phyloP scores from a whole-genome alignment of 1,284 basidiomycete genomes.

The Puccinia coronata region DNA sequence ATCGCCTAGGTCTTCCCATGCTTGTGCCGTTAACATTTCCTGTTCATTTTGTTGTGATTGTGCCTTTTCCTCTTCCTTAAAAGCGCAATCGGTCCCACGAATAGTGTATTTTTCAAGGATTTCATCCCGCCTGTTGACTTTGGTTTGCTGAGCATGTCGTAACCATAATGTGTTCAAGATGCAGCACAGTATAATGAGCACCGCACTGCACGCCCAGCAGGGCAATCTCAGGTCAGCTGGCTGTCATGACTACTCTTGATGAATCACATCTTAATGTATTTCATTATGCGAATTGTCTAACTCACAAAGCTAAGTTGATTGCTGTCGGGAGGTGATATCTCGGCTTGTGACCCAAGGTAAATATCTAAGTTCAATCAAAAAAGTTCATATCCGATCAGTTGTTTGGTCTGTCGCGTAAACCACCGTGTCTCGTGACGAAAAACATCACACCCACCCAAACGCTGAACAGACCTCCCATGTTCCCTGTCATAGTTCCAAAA shows the following conservation, averaged over 20 bases:
- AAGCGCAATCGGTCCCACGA: too few species aligned
- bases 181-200: conserved; percentile 6
- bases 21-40: conserved; percentile 5
- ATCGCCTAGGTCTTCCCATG: conserved; percentile 34
- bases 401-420: too few species aligned
- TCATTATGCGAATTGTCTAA: background rate
- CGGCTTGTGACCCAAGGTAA: conserved; percentile 7
- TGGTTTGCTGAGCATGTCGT: background rate
- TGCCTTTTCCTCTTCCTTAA: background rate
- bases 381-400: background rate
- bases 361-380: background rate
- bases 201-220: background rate
- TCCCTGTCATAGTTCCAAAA: background rate
- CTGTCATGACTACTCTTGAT: background rate
- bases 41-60: background rate
- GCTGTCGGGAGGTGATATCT: conserved; percentile 17
- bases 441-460: conserved; percentile 10
- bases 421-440: too few species aligned
- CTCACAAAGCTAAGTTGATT: conserved; percentile 24
- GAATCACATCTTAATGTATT: too few species aligned
- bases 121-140: background rate
- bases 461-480: conserved; percentile 14
- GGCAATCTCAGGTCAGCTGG: background rate
- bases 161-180: conserved; percentile 11
- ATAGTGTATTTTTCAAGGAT: conserved; percentile 1